Evolutionary conservation across 192 early-diverging fungal genomes (phyloP).

Genomic region (Phycomyces blakesleeanus): DNA sequence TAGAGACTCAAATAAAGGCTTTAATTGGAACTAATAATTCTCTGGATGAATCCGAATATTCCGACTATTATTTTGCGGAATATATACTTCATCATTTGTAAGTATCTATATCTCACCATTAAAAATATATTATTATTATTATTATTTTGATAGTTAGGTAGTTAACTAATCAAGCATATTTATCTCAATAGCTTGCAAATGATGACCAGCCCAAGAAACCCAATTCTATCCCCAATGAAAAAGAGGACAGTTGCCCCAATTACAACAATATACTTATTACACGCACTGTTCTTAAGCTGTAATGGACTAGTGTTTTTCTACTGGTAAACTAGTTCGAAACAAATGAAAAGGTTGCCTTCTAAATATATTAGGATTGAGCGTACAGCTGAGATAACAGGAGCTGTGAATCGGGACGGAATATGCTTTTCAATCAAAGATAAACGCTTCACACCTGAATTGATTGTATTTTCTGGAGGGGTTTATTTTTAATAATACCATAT

Average conservation of each 20-base stretch:
- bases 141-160: no score
- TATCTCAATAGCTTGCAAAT: slow-evolving; percentile 5
- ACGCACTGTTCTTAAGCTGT: not conserved
- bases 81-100: not conserved
- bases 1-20: no score
- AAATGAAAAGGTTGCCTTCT: no score
- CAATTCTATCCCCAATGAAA: not conserved
- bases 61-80: no score
- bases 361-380: slow-evolving; percentile 1
- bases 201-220: not conserved
- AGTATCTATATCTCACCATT: not conserved
- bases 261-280: not conserved
- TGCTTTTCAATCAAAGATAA: not conserved
- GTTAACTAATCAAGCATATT: no score
- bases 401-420: slow-evolving; percentile 5
- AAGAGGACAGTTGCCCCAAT: not conserved
- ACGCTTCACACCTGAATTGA: not conserved
- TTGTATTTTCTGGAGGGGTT: slow-evolving; percentile 4
- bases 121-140: not conserved
- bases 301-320: slow-evolving; percentile 5
- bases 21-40: no score
- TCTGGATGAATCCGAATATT: no score
- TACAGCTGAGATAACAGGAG: not conserved
- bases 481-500: not conserved
- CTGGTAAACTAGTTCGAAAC: slow-evolving; percentile 1